Percentiles rank a stretch among this genome's conserved stretches.
Evolutionary conservation across 306 rosid species (phyloP).

Genomic region (Vachellia pachyceras): DNA sequence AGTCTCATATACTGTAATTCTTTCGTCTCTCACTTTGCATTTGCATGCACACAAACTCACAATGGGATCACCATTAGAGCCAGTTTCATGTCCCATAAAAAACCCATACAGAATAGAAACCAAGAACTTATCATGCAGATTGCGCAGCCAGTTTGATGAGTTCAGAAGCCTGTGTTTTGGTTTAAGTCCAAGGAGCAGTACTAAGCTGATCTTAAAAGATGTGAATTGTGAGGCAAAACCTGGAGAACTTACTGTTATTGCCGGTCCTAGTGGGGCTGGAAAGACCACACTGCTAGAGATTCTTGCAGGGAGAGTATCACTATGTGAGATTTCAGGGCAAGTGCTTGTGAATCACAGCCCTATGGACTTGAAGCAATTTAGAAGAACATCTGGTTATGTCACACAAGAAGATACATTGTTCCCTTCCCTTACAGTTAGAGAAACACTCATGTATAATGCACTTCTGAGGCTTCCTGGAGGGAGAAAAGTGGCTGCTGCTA

Average conservation of each 20-base stretch:
- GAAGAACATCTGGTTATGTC: conserved; percentile 74
- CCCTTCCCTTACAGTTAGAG: conserved; percentile 84
- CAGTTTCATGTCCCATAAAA: conserved; percentile 50
- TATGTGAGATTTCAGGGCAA: conserved; percentile 62
- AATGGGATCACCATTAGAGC: conserved; percentile 58
- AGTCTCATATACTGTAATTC: conserved; percentile 36
- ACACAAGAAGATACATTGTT: conserved; percentile 89
- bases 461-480: conserved; percentile 74
- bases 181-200: conserved; percentile 43
- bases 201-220: conserved; percentile 69
- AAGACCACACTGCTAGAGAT: conserved; percentile 92
- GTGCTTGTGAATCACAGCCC: conserved; percentile 70
- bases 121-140: conserved; percentile 65
- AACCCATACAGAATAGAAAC: conserved; percentile 62
- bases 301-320: conserved; percentile 74
- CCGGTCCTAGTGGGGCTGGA: conserved; percentile 99
- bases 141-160: conserved; percentile 61
- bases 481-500: conserved; percentile 53
- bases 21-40: conserved; percentile 44
- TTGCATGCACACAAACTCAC: conserved; percentile 41
- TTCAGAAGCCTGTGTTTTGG: conserved; percentile 53
- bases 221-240: conserved; percentile 85
- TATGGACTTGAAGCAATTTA: conserved; percentile 57
- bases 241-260: conserved; percentile 84
- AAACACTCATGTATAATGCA: conserved; percentile 89